Conservation (phyloP, 2,329 filamentous ascomycete species). For the Colletotrichum abscissum region DNA sequence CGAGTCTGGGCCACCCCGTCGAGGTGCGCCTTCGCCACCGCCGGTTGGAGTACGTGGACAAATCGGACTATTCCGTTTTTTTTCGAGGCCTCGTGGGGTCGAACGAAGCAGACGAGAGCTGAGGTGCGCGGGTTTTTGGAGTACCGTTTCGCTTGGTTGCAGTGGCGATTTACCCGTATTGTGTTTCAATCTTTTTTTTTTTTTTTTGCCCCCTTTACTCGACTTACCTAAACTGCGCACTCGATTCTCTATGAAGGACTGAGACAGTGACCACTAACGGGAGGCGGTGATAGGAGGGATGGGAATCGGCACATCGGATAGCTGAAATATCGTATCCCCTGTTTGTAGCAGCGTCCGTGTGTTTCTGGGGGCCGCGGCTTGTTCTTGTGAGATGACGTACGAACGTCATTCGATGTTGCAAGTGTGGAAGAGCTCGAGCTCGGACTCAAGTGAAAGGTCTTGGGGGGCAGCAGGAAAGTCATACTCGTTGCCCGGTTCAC, state of each 20-base stretch:
- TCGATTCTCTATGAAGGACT: background rate
- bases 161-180: background rate
- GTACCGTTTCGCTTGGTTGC: background rate
- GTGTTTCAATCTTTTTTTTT: background rate
- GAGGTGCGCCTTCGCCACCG: conserved; percentile 9
- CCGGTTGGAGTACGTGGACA: conserved; percentile 1
- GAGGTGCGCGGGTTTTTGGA: background rate
- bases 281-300: no score
- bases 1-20: background rate
- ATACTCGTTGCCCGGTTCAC: background rate
- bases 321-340: background rate
- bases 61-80: background rate
- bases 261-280: no score
- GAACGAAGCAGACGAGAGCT: background rate
- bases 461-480: background rate
- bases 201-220: background rate
- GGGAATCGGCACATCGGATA: background rate
- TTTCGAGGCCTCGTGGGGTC: background rate
- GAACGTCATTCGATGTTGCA: background rate
- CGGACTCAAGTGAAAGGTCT: background rate
- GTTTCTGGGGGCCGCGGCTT: background rate
- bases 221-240: no score
- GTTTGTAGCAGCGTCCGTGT: background rate
- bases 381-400: conserved; percentile 5
- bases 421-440: background rate